phyloP scores from a whole-genome alignment of 805 yeast species.

The Yarrowia hollandica region DNA sequence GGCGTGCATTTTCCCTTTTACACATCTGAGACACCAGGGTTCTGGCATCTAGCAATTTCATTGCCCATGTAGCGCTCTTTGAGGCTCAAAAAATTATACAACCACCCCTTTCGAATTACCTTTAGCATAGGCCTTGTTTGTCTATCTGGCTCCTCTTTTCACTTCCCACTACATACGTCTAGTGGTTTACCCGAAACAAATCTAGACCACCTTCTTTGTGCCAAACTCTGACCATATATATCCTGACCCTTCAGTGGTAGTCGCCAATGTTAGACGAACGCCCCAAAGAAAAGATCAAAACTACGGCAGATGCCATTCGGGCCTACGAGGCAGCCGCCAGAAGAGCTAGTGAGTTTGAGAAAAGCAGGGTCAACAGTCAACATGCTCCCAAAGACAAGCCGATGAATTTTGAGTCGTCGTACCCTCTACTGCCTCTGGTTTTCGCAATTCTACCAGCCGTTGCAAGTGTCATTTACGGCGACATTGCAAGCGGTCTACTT shows the following conservation, averaged over 20 bases:
- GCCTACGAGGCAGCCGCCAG: conserved; percentile 28
- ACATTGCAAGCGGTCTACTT: conserved; percentile 33
- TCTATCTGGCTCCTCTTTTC: background rate
- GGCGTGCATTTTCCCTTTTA: background rate
- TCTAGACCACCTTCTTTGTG: conserved; percentile 23
- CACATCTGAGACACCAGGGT: background rate
- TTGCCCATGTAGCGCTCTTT: background rate
- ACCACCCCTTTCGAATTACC: conserved; percentile 7
- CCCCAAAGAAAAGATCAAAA: conserved; percentile 21
- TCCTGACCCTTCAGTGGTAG: conserved; percentile 6
- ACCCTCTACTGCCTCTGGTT: conserved; percentile 28
- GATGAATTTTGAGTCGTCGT: conserved; percentile 12
- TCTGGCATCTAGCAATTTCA: background rate
- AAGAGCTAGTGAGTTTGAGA: conserved; percentile 21
- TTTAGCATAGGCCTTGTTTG: conserved; percentile 19
- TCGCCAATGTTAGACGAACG: conserved; percentile 21
- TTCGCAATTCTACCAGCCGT: conserved; percentile 35
- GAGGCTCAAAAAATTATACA: background rate
- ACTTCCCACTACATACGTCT: conserved; percentile 26
- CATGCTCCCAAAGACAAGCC: conserved; percentile 11
- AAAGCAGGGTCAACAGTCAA: conserved; percentile 9
- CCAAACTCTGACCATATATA: conserved; percentile 22
- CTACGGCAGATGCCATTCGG: conserved; percentile 19
- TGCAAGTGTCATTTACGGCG: conserved; percentile 31
- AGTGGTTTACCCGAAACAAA: conserved; percentile 23